Evolutionary conservation across 2,329 filamentous ascomycete genomes (phyloP), one percentile per base, ranked within the genome.

Genomic region (Pseudogymnoascus sp.): DNA sequence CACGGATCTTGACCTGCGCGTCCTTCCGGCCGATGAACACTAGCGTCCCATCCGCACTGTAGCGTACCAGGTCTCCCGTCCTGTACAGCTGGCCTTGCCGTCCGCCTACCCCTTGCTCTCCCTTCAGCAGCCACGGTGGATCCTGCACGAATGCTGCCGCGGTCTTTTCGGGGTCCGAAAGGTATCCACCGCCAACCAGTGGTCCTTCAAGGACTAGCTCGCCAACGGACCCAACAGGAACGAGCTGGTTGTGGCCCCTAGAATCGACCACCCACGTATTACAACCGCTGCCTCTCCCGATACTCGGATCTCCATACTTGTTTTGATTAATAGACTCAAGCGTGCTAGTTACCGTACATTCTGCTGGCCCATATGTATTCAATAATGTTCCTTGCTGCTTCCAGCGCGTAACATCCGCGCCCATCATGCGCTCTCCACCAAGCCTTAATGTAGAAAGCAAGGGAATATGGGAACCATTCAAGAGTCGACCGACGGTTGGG

Each of bases 1-100:
- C 89, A 8, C 81, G 78, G 28, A 89, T 75, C 74, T 90, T 89
- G 64, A 87, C 82, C 71, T 87, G 86, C 19, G 81, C 82, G 69
- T 89, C 87, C 68, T 85, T 87, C 60, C 87, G 80, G 13, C 85
- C 85, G 36, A 86, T 76, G 65, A 84, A 86, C 7, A 80, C 73
- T 35, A 87, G 78, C 4, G 70, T 71, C 1, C 80, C 79, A 60
- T 85, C 79, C 0, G 74, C 71, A 44, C 85, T 1, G 85, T 84
- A 0, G 84, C 86, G 68, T 33, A 33, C 31, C 10, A 33, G 31
- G 31, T 33, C 31, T 8, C 31, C 31, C 10, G 31, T 9, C 31
- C 82, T 83, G 70, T 86, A 87, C 1, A 87, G 68, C 5, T 79
- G 75, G 1, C 78, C 79, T 10, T 65, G 68, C 4, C 78, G 74